Evolutionary conservation across 495 filamentous ascomycete species (phyloP).

Genomic region (Podospora bellae-mahoneyi): DNA sequence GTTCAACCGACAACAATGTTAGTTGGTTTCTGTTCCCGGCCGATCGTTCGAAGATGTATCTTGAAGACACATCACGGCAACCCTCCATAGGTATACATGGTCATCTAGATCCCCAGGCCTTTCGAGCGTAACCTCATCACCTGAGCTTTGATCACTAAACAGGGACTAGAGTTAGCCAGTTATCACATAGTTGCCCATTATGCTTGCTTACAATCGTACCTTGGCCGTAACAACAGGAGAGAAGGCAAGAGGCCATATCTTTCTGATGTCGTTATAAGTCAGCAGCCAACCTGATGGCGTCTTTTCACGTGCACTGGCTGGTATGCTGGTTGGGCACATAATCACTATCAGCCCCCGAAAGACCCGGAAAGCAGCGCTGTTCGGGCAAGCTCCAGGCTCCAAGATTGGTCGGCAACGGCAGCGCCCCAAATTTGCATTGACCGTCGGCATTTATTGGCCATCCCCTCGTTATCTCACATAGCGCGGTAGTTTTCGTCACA

Average conservation of each 20-base stretch:
- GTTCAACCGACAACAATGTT: not conserved
- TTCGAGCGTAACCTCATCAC: not conserved
- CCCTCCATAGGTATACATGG: not conserved
- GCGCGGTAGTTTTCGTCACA: not conserved
- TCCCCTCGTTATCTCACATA: not conserved
- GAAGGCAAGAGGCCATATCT: not conserved
- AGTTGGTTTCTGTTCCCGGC: not conserved
- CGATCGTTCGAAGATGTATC: not conserved
- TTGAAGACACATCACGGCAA: no score
- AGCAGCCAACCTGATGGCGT: not conserved
- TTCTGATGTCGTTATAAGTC: not conserved
- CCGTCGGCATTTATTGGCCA: not conserved
- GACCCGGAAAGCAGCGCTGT: not conserved
- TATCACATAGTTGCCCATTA: not conserved
- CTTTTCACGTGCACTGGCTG: conserved; percentile 1
- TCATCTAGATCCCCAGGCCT: not conserved
- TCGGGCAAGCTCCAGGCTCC: not conserved
- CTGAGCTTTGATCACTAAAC: not conserved
- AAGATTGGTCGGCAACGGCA: not conserved
- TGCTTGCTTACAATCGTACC: not conserved
- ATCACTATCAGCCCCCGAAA: conserved; percentile 2
- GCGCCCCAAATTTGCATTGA: not conserved
- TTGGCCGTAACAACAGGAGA: not conserved
- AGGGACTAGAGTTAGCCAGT: not conserved
- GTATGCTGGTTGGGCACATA: not conserved